Evolutionary conservation across 176 grass and related monocot species (phyloP), one percentile per base, ranked within the genome.

Genomic region (Cocos nucifera): DNA sequence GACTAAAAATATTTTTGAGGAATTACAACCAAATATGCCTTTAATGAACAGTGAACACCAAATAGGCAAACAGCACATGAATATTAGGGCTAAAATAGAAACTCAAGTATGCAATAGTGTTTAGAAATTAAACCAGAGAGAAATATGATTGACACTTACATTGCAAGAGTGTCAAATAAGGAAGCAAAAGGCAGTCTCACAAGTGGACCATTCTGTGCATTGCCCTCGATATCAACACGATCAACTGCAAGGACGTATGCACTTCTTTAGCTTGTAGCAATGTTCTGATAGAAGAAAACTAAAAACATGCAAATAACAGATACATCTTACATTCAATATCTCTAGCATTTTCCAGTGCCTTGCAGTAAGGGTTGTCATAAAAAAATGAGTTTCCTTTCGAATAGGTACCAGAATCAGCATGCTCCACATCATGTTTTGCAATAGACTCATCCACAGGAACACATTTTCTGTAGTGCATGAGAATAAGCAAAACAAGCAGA

Each of bases 351-450:
- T 80, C 83, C 67, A 98, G 62, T 9, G 84, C 84, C 84, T 85
- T 98, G 84, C 82, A 88, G 66, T 88, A 98, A 54, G 87, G 87
- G 17, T 98, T 98, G 12, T 98, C 87, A 77, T 83, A 71, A 78
- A 98, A 98, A 70, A 64, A 60, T 39, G 76, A 76, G 66, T 70
- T 65, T 21, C 88, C 87, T 76, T 76, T 91, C 57, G 64, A 58
- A 22, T 62, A 80, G 18, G 69, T 64, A 78, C 67, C 70, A 70
- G 74, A 71, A 65, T 83, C 81, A 55, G 25, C 65, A n/a, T 15
- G 54, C 58, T 78, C 86, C 32, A 70, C 35, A 75, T 65, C 57
- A 39, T 77, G 71, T 58, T 26, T 73, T 56, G 50, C 61, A 80
- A 87, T 52, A 63, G 81, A 78, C 19, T 85, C 78, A 24, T 76